A percentile compares a stretch with the other conserved stretches of the same genome.
Evolutionary conservation across 352 stramenopile genomes (phyloP).

Genomic region (Ophiocytium majus): DNA sequence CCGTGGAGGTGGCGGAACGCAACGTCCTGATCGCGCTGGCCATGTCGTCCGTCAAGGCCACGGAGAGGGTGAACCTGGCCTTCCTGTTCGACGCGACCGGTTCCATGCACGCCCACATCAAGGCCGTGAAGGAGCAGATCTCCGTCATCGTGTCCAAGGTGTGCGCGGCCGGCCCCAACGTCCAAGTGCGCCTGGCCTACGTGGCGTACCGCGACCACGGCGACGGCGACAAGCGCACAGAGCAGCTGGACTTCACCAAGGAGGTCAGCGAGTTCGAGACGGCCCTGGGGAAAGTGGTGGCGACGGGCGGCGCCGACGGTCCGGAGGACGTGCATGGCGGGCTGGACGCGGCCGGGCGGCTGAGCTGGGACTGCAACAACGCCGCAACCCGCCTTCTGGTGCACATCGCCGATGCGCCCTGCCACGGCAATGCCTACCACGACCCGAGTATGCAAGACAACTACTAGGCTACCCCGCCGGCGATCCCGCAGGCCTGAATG

Average conservation of each 20-base stretch:
- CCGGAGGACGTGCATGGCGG: slow-evolving; percentile 62
- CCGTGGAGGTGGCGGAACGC: not conserved
- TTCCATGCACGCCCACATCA: slow-evolving; percentile 51
- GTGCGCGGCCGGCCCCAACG: slow-evolving; percentile 42
- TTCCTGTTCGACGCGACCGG: slow-evolving; percentile 51
- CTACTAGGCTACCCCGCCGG: not conserved
- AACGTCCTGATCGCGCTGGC: slow-evolving; percentile 6
- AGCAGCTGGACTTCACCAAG: slow-evolving; percentile 60
- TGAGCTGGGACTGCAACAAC: slow-evolving; percentile 48
- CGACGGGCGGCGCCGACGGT: slow-evolving; percentile 46
- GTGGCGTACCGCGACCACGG: slow-evolving; percentile 62
- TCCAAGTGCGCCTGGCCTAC: slow-evolving; percentile 59
- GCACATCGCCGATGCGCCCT: slow-evolving; percentile 62
- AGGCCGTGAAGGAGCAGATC: slow-evolving; percentile 59
- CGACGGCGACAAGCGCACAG: slow-evolving; percentile 53
- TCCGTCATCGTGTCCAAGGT: slow-evolving; percentile 51
- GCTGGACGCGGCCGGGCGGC: slow-evolving; percentile 48
- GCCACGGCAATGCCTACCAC: slow-evolving; percentile 61
- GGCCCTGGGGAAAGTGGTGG: not conserved
- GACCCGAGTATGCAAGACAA: not conserved
- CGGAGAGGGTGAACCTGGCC: slow-evolving; percentile 23
- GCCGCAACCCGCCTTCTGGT: slow-evolving; percentile 59
- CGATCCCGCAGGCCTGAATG: not conserved
- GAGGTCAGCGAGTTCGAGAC: not conserved
- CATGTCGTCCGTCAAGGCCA: not conserved